These are phyloP conservation scores for Metarhizium humberi DNA, from an alignment of 2,329 filamentous ascomycete species.

Conservation along the genomic window DNA sequence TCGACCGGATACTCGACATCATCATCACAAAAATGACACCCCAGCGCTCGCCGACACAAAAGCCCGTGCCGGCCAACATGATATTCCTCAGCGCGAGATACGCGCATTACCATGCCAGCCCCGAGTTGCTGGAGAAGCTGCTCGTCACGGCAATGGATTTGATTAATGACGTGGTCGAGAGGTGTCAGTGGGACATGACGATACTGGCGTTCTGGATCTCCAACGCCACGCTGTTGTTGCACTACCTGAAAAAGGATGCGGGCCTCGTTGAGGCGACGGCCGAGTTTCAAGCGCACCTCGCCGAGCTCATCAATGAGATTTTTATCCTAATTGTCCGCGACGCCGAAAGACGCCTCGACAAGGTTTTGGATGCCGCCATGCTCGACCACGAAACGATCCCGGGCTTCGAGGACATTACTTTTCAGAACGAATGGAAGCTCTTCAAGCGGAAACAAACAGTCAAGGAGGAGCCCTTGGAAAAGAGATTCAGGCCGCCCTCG, in stretches of 20 bases:
- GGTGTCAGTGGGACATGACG: constrained; percentile 98
- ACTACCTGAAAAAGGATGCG: constrained; percentile 91
- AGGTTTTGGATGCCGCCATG: constrained; percentile 87
- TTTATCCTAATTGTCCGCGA: constrained; percentile 97
- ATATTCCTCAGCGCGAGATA: constrained; percentile 93
- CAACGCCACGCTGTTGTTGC: constrained; percentile 87
- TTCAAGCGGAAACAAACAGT: constrained; percentile 87
- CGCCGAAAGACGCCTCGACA: constrained; percentile 91
- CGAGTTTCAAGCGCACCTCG: constrained; percentile 86
- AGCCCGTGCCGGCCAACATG: constrained; percentile 94
- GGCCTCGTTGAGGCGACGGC: constrained; percentile 72
- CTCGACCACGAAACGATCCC: constrained; percentile 97
- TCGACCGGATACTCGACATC: constrained; percentile 86
- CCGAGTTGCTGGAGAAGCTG: constrained; percentile 71
- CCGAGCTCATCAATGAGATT: constrained; percentile 94
- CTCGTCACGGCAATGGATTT: constrained; percentile 85
- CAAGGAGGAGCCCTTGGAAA: constrained; percentile 84
- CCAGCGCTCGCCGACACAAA: constrained; percentile 90
- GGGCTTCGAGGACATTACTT: constrained; percentile 91
- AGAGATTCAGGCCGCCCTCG: constrained; percentile 83
- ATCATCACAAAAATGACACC: constrained; percentile 98
- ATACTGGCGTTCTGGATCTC: constrained; percentile 98
- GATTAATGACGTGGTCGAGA: constrained; percentile 94
- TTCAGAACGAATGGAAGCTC: constrained; percentile 97
- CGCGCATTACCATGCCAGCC: constrained; percentile 89